These are phyloP conservation scores for Cornus controversa DNA, from an alignment of 148 eudicot species.

Conservation along the genomic window DNA sequence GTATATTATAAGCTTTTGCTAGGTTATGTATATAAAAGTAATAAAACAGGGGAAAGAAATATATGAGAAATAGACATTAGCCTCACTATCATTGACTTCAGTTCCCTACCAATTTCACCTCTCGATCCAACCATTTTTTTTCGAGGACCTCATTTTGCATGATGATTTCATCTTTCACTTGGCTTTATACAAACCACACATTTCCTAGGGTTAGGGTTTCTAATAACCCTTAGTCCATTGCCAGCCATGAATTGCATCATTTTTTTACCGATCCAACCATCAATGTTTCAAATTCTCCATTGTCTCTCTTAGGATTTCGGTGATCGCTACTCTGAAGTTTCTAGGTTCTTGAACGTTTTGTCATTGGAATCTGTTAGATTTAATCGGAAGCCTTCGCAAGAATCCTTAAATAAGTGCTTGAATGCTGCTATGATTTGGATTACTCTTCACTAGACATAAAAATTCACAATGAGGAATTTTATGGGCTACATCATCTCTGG, in stretches of 20 bases:
- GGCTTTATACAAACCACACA: constrained; percentile 14
- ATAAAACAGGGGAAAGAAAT: no score
- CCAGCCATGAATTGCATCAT: no score
- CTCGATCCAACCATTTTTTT: constrained; percentile 24
- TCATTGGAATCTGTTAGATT: constrained; percentile 29
- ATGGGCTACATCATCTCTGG: constrained; percentile 25
- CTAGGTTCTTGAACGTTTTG: constrained; percentile 14
- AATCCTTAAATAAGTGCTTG: constrained; percentile 11
- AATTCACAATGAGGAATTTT: constrained; percentile 8
- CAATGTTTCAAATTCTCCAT: constrained; percentile 13
- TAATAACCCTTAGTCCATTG: no score
- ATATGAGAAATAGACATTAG: no score
- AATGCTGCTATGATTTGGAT: constrained; percentile 9
- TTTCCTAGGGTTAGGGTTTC: constrained; percentile 15
- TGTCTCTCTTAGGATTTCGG: constrained; percentile 15
- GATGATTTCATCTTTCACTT: not conserved
- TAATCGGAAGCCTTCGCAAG: constrained; percentile 7
- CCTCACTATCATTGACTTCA: constrained; percentile 1
- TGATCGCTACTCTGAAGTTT: constrained; percentile 12
- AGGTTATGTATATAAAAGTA: no score
- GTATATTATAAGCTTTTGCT: no score
- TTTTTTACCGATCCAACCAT: no score
- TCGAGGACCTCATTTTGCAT: constrained; percentile 30
- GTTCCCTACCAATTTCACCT: constrained; percentile 31
- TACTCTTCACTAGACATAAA: constrained; percentile 32